Conservation (phyloP, 768 basidiomycete species). For the Obba rivulosa region DNA sequence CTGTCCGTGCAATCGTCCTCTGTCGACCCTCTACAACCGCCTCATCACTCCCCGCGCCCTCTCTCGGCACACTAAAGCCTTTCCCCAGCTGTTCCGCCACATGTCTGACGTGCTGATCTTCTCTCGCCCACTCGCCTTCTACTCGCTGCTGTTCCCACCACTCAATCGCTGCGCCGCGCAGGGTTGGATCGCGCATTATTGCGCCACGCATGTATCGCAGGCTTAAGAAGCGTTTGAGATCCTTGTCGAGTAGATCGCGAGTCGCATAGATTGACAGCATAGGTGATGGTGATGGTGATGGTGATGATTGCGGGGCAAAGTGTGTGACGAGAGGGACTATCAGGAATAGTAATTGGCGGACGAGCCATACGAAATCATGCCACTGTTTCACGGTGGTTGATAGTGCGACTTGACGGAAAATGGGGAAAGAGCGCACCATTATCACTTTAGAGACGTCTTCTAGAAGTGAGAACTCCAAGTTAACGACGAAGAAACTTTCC, state of each 20-base stretch:
- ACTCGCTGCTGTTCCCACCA: constrained; percentile 57
- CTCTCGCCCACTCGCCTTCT: constrained; percentile 46
- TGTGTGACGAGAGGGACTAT: constrained; percentile 47
- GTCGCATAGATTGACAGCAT: constrained; percentile 11
- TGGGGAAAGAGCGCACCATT: constrained; percentile 29
- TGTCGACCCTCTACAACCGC: constrained; percentile 19
- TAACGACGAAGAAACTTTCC: constrained; percentile 51
- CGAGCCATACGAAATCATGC: constrained; percentile 54
- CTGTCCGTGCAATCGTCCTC: constrained; percentile 5
- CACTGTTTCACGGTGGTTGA: constrained; percentile 37
- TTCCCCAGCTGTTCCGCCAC: constrained; percentile 13
- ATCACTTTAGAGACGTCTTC: constrained; percentile 30
- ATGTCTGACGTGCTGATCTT: constrained; percentile 37
- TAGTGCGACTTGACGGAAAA: background rate
- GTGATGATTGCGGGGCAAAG: constrained; percentile 32
- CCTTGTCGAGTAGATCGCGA: constrained; percentile 29
- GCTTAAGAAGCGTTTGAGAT: constrained; percentile 44
- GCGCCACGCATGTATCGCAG: constrained; percentile 54
- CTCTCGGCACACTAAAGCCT: constrained; percentile 8
- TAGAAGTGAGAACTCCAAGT: constrained; percentile 42
- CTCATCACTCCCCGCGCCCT: constrained; percentile 7
- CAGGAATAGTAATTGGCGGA: constrained; percentile 57
- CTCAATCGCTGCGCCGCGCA: constrained; percentile 39
- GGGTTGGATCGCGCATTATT: constrained; percentile 44
- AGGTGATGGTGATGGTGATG: constrained; percentile 13